A percentile compares a stretch with the other conserved stretches of the same genome.
Conservation (phyloP, 495 filamentous ascomycete species). For the Margaritispora aquatica region DNA sequence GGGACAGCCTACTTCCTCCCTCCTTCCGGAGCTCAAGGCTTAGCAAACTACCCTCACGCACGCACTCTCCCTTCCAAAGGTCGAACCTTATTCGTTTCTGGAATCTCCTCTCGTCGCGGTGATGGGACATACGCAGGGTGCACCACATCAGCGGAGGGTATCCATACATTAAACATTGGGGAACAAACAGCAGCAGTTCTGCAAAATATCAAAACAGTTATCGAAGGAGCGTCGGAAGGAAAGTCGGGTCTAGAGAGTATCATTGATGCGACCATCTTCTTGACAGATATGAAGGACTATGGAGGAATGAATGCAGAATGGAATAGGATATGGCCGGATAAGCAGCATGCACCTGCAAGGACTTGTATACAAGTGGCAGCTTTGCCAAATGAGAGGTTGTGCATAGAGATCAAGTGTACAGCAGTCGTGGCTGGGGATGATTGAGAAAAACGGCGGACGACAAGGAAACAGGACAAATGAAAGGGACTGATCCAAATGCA, state of each 20-base stretch:
- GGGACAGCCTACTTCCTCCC: slow-evolving; percentile 4
- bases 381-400: slow-evolving; percentile 4
- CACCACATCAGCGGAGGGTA: not conserved
- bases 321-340: not conserved
- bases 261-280: slow-evolving; percentile 7
- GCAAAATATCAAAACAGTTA: slow-evolving; percentile 2
- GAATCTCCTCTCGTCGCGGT: slow-evolving; percentile 1
- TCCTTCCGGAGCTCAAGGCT: not conserved
- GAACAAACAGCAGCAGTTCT: slow-evolving; percentile 4
- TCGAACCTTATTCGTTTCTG: slow-evolving; percentile 1
- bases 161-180: not conserved
- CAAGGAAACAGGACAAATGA: not conserved
- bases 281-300: slow-evolving; percentile 12
- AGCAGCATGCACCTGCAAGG: slow-evolving; percentile 3
- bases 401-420: slow-evolving; percentile 6
- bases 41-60: slow-evolving; percentile 6
- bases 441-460: not conserved
- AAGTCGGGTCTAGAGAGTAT: not conserved
- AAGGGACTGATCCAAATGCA: too few species aligned
- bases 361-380: not conserved
- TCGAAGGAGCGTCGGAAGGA: slow-evolving; percentile 1
- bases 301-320: slow-evolving; percentile 4
- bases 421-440: not conserved
- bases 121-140: slow-evolving; percentile 3
- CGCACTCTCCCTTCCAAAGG: not conserved